Conservation (phyloP, 768 basidiomycete genomes). For the Mycena kentingensis region DNA sequence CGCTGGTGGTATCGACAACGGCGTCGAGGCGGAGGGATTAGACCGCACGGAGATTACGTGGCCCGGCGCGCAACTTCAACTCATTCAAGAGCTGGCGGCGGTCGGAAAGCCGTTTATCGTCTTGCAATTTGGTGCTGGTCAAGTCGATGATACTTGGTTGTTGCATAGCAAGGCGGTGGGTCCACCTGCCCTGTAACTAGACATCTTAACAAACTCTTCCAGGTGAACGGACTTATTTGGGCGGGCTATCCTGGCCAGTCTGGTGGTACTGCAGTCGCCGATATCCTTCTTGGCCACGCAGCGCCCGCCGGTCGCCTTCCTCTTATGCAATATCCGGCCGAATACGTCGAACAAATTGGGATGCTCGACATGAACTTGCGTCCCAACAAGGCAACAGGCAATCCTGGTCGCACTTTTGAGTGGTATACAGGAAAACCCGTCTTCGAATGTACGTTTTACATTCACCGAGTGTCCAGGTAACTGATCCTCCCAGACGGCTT, state of each 20-base stretch:
- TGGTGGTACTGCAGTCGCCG: slow-evolving; percentile 55
- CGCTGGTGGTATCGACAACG: slow-evolving; percentile 55
- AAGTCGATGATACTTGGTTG: slow-evolving; percentile 51
- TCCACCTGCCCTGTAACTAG: background rate
- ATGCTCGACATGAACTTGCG: slow-evolving; percentile 64
- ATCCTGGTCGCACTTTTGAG: slow-evolving; percentile 59
- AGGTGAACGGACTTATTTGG: slow-evolving; percentile 60
- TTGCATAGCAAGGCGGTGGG: slow-evolving; percentile 44
- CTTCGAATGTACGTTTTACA: no score
- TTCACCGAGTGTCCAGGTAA: no score
- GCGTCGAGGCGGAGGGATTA: slow-evolving; percentile 49
- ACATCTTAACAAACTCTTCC: background rate
- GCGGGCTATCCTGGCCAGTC: slow-evolving; percentile 60
- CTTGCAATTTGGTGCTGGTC: slow-evolving; percentile 59
- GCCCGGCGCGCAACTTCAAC: slow-evolving; percentile 57
- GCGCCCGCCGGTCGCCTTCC: slow-evolving; percentile 59
- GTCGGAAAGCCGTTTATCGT: slow-evolving; percentile 56
- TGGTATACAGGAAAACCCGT: slow-evolving; percentile 57
- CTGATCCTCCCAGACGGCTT: no score
- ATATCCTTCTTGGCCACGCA: slow-evolving; percentile 51
- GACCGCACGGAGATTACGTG: slow-evolving; percentile 55
- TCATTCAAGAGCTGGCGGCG: slow-evolving; percentile 46
- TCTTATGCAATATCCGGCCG: slow-evolving; percentile 55
- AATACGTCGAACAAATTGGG: slow-evolving; percentile 46
- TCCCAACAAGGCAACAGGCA: slow-evolving; percentile 40